These are phyloP conservation scores for Corymbia calophylla DNA, from an alignment of 441 rosid genomes.

Conservation along the genomic window DNA sequence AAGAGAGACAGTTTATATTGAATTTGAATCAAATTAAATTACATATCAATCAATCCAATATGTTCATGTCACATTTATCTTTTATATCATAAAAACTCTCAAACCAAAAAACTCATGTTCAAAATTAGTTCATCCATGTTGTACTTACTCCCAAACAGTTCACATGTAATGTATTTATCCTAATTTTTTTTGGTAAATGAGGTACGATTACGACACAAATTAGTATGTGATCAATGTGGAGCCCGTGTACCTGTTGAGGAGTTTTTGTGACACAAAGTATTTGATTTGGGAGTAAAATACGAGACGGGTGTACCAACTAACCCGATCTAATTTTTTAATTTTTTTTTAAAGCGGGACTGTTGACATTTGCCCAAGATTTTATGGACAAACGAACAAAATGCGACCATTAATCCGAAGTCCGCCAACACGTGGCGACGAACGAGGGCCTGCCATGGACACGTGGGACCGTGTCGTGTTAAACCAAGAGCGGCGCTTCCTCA, in stretches of 20 bases:
- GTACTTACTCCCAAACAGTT: not conserved
- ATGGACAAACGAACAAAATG: not conserved
- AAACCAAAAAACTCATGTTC: not conserved
- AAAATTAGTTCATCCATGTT: fast-evolving
- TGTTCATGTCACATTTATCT: not conserved
- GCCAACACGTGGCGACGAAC: not conserved
- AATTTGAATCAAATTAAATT: not conserved
- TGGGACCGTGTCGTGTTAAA: not conserved
- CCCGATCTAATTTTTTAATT: not conserved
- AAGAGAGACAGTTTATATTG: not conserved
- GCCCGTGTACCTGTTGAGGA: no score
- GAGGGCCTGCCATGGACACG: not conserved
- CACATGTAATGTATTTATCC: not conserved
- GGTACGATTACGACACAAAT: no score
- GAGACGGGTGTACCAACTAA: not conserved
- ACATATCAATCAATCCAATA: not conserved
- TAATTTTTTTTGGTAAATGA: not conserved
- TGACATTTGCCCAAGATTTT: not conserved
- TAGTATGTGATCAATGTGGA: no score
- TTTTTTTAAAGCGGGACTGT: not conserved
- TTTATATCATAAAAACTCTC: not conserved
- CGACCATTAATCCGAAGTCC: not conserved
- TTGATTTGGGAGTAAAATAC: no score
- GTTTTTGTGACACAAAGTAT: no score
- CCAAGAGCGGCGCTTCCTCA: not conserved